phyloP scores from a whole-genome alignment of 2,329 filamentous ascomycete species.

The Verruconis gallopava region DNA sequence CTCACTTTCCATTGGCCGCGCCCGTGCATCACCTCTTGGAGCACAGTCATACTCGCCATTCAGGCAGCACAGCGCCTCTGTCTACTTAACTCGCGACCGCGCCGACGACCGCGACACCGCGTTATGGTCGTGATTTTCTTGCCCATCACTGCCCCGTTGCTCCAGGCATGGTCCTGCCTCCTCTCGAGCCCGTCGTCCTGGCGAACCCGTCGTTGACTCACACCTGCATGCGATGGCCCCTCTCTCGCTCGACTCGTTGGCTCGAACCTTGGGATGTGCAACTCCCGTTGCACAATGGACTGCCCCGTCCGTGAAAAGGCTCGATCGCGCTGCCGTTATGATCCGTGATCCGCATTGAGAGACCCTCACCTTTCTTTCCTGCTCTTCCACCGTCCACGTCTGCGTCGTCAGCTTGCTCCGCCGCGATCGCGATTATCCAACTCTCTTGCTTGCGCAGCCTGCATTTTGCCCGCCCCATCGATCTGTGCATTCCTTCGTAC shows the following conservation, averaged over 20 bases:
- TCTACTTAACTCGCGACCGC: conserved; percentile 18
- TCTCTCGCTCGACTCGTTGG: too few species aligned
- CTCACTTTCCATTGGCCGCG: too few species aligned
- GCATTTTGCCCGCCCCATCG: not conserved
- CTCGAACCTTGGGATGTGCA: too few species aligned
- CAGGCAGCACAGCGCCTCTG: not conserved
- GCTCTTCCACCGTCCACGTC: conserved; percentile 7
- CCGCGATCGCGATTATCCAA: not conserved
- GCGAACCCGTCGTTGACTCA: conserved; percentile 24
- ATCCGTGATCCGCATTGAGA: too few species aligned
- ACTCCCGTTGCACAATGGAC: too few species aligned
- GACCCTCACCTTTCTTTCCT: conserved; percentile 3
- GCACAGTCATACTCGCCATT: not conserved
- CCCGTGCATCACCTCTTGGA: too few species aligned
- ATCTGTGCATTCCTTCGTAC: not conserved
- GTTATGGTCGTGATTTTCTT: conserved; percentile 9
- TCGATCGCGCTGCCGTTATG: too few species aligned
- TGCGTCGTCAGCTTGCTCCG: not conserved
- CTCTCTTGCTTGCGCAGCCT: not conserved
- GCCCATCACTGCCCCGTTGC: not conserved
- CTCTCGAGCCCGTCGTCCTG: not conserved
- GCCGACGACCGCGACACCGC: conserved; percentile 26
- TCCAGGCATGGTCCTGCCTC: conserved; percentile 17
- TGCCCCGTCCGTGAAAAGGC: too few species aligned
- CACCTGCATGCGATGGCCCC: conserved; percentile 26